Evolutionary conservation across 2,329 filamentous ascomycete genomes (phyloP).

Genomic region (Neopestalotiopsis clavispora): DNA sequence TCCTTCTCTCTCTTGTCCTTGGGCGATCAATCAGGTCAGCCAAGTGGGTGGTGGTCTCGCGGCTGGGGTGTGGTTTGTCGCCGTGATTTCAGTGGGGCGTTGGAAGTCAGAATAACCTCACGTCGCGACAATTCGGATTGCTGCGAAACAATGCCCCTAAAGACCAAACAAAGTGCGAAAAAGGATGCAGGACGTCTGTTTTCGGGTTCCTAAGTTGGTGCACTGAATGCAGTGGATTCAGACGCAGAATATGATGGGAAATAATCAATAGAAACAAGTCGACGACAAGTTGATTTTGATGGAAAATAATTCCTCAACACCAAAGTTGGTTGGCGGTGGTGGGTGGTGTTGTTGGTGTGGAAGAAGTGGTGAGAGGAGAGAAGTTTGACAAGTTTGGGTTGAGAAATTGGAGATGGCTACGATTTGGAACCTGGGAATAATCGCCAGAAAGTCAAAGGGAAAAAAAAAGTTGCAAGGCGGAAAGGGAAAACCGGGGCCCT

Average conservation of each 20-base stretch:
- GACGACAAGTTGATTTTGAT: conserved; percentile 42
- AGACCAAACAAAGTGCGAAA: conserved; percentile 2
- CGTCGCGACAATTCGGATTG: conserved; percentile 17
- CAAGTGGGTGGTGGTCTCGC: neutral
- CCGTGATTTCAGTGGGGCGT: conserved; percentile 13
- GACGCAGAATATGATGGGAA: conserved; percentile 31
- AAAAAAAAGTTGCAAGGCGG: conserved; percentile 27
- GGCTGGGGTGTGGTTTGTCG: neutral
- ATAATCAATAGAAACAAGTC: conserved; percentile 34
- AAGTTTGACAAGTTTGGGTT: conserved; percentile 40
- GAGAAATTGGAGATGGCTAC: conserved; percentile 54
- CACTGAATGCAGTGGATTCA: conserved; percentile 30
- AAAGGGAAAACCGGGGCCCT: conserved; percentile 51
- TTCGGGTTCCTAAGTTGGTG: conserved; percentile 21
- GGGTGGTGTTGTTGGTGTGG: conserved; percentile 25
- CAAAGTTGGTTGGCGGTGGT: conserved; percentile 34
- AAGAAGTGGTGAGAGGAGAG: conserved; percentile 32
- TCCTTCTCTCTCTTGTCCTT: neutral
- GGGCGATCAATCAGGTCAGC: neutral
- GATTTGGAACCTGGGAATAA: conserved; percentile 50
- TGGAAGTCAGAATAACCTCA: conserved; percentile 22
- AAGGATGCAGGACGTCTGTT: conserved; percentile 21
- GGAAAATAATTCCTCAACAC: conserved; percentile 34
- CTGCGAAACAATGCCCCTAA: conserved; percentile 6
- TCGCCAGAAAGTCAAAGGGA: conserved; percentile 43